phyloP scores from a whole-genome alignment of 345 rosid genomes.

The Euphorbia pulcherrima region DNA sequence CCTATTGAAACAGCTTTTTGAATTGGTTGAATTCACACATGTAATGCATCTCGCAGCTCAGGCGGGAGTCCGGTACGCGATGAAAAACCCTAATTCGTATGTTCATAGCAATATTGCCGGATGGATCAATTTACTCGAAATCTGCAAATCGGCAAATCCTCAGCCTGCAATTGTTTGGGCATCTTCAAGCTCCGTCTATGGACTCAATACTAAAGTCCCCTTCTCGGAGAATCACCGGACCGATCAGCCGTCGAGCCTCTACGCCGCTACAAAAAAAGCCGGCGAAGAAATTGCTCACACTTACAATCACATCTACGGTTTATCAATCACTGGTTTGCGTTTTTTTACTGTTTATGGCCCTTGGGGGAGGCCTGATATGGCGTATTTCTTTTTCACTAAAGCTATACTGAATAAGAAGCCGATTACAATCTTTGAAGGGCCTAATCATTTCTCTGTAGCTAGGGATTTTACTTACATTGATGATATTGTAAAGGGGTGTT shows the following conservation, averaged over 20 bases:
- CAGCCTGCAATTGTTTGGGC: conserved; percentile 57
- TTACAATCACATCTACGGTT: conserved; percentile 48
- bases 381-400: conserved; percentile 50
- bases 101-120: conserved; percentile 52
- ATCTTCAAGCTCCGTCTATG: conserved; percentile 56
- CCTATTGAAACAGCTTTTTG: conserved; percentile 39
- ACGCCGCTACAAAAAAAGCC: conserved; percentile 56
- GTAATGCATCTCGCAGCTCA: conserved; percentile 57
- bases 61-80: conserved; percentile 51
- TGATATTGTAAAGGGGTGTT: conserved; percentile 35
- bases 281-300: conserved; percentile 56
- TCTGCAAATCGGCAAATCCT: conserved; percentile 39
- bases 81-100: conserved; percentile 47
- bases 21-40: conserved; percentile 47
- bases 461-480: conserved; percentile 50
- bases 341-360: conserved; percentile 55
- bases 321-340: conserved; percentile 45
- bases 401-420: conserved; percentile 46
- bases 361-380: conserved; percentile 55
- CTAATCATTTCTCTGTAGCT: conserved; percentile 35
- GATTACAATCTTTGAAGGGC: conserved; percentile 38
- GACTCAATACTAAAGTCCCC: conserved; percentile 45
- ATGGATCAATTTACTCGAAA: conserved; percentile 45
- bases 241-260: conserved; percentile 46
- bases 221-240: conserved; percentile 52